Percentiles rank a stretch among this genome's conserved stretches.
Evolutionary conservation across 148 eudicot genomes (phyloP).

Genomic region (Rhododendron vialii): DNA sequence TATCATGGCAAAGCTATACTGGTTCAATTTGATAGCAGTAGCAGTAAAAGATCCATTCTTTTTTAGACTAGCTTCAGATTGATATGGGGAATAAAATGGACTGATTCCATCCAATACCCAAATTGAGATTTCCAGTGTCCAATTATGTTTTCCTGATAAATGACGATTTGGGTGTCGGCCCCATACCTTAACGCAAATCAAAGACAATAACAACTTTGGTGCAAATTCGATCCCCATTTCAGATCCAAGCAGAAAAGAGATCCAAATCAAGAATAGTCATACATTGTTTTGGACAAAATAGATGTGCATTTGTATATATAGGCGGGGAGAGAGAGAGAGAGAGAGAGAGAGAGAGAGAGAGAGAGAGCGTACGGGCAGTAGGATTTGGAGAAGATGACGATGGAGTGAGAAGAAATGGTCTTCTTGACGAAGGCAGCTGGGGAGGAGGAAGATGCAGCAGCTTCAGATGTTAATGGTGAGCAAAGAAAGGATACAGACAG

Average conservation of each 20-base stretch:
- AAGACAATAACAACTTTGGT: neutral
- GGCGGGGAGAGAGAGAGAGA: neutral
- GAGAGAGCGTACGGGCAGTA: slow-evolving; percentile 19
- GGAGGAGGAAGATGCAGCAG: neutral
- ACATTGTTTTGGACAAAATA: neutral
- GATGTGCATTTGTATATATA: neutral
- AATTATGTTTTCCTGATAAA: neutral
- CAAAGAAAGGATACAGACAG: neutral
- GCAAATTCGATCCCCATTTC: neutral
- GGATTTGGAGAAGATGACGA: slow-evolving; percentile 23
- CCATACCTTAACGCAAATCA: neutral
- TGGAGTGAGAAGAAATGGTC: slow-evolving; percentile 17
- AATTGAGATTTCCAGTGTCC: neutral
- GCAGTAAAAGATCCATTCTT: neutral
- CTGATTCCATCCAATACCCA: neutral
- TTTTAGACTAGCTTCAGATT: neutral
- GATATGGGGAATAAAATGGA: neutral
- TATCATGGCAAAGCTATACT: neutral
- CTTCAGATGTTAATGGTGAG: neutral
- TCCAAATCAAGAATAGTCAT: neutral
- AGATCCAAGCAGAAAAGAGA: neutral
- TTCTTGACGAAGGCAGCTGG: slow-evolving; percentile 7
- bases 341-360: neutral
- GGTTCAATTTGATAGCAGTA: neutral
- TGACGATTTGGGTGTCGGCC: neutral